A percentile compares a stretch with the other conserved stretches of the same genome.
phyloP scores from a whole-genome alignment of 805 yeast genomes.

The Schwanniomyces pseudopolymorphus region DNA sequence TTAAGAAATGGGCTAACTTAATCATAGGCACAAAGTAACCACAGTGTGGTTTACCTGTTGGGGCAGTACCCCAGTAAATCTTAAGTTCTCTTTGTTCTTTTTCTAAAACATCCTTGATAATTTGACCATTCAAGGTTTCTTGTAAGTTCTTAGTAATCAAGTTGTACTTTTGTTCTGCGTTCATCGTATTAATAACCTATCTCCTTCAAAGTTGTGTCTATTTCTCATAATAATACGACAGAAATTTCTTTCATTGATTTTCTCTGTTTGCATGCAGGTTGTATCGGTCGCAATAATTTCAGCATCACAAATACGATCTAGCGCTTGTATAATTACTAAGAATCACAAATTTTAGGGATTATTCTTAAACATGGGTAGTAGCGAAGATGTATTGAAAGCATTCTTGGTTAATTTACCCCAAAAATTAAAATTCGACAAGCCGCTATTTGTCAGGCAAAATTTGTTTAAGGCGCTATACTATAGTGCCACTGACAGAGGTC shows the following conservation, averaged over 20 bases:
- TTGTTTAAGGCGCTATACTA: slow-evolving; percentile 31
- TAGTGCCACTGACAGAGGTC: slow-evolving; percentile 38
- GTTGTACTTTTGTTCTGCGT: slow-evolving; percentile 59
- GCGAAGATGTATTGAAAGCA: slow-evolving; percentile 19
- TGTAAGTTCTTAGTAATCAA: slow-evolving; percentile 85
- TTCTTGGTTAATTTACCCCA: slow-evolving; percentile 28
- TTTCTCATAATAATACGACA: not conserved
- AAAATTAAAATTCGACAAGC: slow-evolving; percentile 11
- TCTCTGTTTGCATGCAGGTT: not conserved
- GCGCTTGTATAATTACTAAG: not conserved
- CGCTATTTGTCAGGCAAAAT: slow-evolving; percentile 14
- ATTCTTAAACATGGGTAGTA: slow-evolving; percentile 15
- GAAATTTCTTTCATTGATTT: not conserved
- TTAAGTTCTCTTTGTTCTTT: slow-evolving; percentile 78
- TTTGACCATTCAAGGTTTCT: slow-evolving; percentile 86
- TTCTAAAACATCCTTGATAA: slow-evolving; percentile 80
- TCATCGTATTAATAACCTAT: not conserved
- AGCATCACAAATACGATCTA: not conserved
- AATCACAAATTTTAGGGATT: not conserved
- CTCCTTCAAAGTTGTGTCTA: not conserved
- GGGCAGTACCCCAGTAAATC: slow-evolving; percentile 99
- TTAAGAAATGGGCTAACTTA: slow-evolving; percentile 88
- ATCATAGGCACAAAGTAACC: slow-evolving; percentile 99
- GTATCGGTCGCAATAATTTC: not conserved
- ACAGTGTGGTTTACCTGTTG: slow-evolving; percentile 98